Conservation (phyloP, 164 flowering plant species). For the Hamamelis virginiana region DNA sequence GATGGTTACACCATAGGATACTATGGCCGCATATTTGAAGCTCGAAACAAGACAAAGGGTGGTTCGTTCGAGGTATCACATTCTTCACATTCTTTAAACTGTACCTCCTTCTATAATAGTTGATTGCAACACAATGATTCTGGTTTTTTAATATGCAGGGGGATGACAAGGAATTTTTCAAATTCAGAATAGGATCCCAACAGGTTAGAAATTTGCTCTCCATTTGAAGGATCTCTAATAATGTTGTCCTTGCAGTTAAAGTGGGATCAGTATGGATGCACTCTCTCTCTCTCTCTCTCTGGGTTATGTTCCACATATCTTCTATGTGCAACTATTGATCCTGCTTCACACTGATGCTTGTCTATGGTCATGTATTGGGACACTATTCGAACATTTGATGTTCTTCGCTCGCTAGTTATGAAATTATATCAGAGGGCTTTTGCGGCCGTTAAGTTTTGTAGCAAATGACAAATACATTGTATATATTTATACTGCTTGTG, state of each 20-base stretch:
- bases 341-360: too few species aligned
- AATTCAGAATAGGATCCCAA: constrained; percentile 75
- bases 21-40: constrained; percentile 98
- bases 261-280: too few species aligned
- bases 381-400: too few species aligned
- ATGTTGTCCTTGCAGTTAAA: not conserved
- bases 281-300: too few species aligned
- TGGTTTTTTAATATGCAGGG: constrained; percentile 50
- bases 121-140: not conserved
- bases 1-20: constrained; percentile 98
- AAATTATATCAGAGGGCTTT: not conserved
- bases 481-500: not conserved
- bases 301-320: not conserved
- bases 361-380: too few species aligned
- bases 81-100: constrained; percentile 4
- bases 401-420: too few species aligned
- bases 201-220: constrained; percentile 45
- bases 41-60: constrained; percentile 97
- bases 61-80: constrained; percentile 84
- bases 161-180: constrained; percentile 82
- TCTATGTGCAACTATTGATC: not conserved
- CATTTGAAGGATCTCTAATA: not conserved
- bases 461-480: too few species aligned
- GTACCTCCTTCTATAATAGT: not conserved
- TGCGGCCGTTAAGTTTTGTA: not conserved